Conservation (phyloP, 2,329 filamentous ascomycete genomes). For the Scytalidium lignicola region DNA sequence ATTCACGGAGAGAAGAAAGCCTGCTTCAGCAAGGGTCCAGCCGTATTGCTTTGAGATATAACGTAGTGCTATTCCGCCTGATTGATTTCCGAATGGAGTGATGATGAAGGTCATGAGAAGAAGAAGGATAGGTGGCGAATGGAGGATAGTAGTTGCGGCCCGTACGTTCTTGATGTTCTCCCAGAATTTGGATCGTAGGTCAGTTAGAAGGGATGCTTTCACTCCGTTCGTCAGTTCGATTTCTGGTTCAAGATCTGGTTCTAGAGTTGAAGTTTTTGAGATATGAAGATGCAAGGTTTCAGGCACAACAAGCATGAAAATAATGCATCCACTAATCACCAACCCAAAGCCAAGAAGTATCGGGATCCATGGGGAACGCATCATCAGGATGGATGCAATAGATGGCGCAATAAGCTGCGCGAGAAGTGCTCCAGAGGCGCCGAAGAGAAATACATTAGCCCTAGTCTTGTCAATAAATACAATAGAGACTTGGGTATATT, state of each 20-base stretch:
- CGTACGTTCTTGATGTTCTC: slow-evolving; percentile 12
- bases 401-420: slow-evolving; percentile 33
- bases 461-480: slow-evolving; percentile 18
- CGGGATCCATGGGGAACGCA: slow-evolving; percentile 21
- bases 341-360: slow-evolving; percentile 12
- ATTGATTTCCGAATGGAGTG: slow-evolving; percentile 10
- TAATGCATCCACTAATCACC: slow-evolving; percentile 11
- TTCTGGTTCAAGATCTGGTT: slow-evolving; percentile 4
- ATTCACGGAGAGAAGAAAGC: slow-evolving; percentile 22
- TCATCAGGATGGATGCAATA: slow-evolving; percentile 32
- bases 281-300: slow-evolving; percentile 25
- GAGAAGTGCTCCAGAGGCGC: slow-evolving; percentile 23
- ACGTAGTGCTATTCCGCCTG: slow-evolving; percentile 16
- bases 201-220: background rate
- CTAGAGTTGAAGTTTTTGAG: slow-evolving; percentile 3
- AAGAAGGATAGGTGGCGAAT: slow-evolving; percentile 22
- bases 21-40: slow-evolving; percentile 17
- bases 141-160: slow-evolving; percentile 17
- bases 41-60: slow-evolving; percentile 24
- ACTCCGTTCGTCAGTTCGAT: background rate
- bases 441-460: slow-evolving; percentile 31
- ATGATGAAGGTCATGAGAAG: slow-evolving; percentile 23
- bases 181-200: slow-evolving; percentile 8
- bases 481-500: background rate
- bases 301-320: slow-evolving; percentile 22